A percentile compares a stretch with the other conserved stretches of the same genome.
These are phyloP conservation scores for Epichloe brachyelytri DNA, from an alignment of 2,329 filamentous ascomycete species.

Conservation along the genomic window DNA sequence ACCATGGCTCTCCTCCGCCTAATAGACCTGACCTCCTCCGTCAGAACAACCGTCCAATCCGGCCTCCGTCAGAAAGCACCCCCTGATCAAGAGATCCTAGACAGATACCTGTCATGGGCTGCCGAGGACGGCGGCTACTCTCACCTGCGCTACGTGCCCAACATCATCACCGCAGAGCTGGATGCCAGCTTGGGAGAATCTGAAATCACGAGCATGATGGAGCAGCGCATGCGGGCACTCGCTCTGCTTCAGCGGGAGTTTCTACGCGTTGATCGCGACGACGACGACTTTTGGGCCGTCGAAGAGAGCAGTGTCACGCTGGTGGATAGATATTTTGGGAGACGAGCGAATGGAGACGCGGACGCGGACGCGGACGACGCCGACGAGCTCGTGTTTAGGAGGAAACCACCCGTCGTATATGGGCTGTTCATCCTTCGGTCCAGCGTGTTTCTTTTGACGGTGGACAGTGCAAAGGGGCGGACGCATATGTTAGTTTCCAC, in stretches of 20 bases:
- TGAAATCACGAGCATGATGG: constrained; percentile 23
- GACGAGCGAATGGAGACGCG: background rate
- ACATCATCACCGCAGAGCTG: constrained; percentile 25
- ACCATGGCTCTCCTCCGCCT: constrained; percentile 25
- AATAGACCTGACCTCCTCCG: constrained; percentile 25
- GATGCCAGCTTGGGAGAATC: constrained; percentile 16
- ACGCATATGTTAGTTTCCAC: constrained; percentile 28
- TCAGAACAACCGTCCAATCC: constrained; percentile 23
- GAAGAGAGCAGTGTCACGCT: background rate
- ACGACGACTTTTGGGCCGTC: constrained; percentile 20
- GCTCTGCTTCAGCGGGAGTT: constrained; percentile 24
- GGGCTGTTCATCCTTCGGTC: constrained; percentile 29
- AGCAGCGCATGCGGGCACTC: constrained; percentile 21
- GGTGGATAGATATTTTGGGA: constrained; percentile 6
- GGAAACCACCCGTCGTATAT: constrained; percentile 27
- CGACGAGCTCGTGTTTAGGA: constrained; percentile 12
- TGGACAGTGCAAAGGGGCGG: constrained; percentile 23
- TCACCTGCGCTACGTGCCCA: constrained; percentile 23
- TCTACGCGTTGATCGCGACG: constrained; percentile 15
- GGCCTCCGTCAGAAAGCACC: constrained; percentile 20
- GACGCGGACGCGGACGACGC: constrained; percentile 1
- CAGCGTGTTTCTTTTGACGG: constrained; percentile 26
- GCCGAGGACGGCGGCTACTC: constrained; percentile 27
- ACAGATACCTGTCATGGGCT: constrained; percentile 26
- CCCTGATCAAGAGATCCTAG: constrained; percentile 22